A percentile compares a stretch with the other conserved stretches of the same genome.
Evolutionary conservation across 2,329 filamentous ascomycete species (phyloP).

Genomic region (Talaromyces sp.): DNA sequence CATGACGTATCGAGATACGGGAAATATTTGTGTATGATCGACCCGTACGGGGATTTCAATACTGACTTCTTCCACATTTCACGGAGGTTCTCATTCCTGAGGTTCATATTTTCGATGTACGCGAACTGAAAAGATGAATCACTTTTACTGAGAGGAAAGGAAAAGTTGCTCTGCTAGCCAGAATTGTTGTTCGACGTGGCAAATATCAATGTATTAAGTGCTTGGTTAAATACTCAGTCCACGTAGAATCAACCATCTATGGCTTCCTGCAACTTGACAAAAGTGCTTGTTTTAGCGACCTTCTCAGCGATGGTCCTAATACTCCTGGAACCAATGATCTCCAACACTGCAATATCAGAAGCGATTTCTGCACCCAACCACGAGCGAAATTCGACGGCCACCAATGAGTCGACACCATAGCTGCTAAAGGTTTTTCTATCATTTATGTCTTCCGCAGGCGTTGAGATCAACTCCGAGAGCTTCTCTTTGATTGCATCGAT

Average conservation of each 20-base stretch:
- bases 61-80: too few relatives aligned
- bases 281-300: background rate
- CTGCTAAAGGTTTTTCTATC: background rate
- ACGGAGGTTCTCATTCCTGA: too few relatives aligned
- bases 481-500: background rate
- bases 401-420: conserved; percentile 3
- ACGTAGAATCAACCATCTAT: background rate
- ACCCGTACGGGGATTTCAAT: too few relatives aligned
- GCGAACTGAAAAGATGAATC: too few relatives aligned
- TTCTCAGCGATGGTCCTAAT: background rate
- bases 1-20: too few relatives aligned
- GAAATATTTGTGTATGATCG: too few relatives aligned
- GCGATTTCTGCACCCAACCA: background rate
- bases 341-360: background rate
- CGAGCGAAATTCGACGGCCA: conserved; percentile 6
- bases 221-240: too few relatives aligned
- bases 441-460: background rate
- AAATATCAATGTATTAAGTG: too few relatives aligned
- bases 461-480: background rate
- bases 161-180: too few relatives aligned
- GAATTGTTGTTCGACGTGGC: too few relatives aligned
- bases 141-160: too few relatives aligned
- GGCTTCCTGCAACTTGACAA: background rate
- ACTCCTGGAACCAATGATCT: background rate
- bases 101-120: too few relatives aligned